Conservation (phyloP, 78 protist species). For the Dictyostelium discoideum region DNA sequence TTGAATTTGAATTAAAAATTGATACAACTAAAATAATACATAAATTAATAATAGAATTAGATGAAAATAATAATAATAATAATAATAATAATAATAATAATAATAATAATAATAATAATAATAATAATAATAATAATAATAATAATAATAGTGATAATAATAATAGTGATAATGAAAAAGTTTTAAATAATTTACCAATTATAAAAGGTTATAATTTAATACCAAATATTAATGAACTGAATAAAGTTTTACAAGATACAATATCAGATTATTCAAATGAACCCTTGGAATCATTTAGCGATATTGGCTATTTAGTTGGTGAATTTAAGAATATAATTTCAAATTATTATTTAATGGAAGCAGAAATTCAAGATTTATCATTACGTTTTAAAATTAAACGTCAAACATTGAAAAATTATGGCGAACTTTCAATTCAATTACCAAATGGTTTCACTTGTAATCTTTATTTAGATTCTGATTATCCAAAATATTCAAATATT, state of each 20-base stretch:
- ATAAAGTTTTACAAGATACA: conserved; percentile 3
- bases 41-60: background rate
- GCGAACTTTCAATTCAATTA: background rate
- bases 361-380: conserved; percentile 11
- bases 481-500: conserved; percentile 12
- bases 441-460: conserved; percentile 8
- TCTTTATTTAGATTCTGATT: conserved; percentile 8
- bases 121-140: background rate
- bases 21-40: background rate
- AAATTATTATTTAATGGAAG: background rate
- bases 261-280: background rate
- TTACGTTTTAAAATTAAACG: background rate
- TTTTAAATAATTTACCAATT: background rate
- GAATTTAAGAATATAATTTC: conserved; percentile 17
- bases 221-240: background rate
- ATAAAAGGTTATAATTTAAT: background rate
- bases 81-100: background rate
- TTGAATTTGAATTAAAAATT: conserved; percentile 3
- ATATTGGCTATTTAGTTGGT: background rate
- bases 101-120: background rate
- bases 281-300: background rate
- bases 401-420: background rate
- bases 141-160: background rate
- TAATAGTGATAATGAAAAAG: background rate
- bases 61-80: background rate